Conservation (phyloP, 352 stramenopile species). For the Globisporangium yorkense region DNA sequence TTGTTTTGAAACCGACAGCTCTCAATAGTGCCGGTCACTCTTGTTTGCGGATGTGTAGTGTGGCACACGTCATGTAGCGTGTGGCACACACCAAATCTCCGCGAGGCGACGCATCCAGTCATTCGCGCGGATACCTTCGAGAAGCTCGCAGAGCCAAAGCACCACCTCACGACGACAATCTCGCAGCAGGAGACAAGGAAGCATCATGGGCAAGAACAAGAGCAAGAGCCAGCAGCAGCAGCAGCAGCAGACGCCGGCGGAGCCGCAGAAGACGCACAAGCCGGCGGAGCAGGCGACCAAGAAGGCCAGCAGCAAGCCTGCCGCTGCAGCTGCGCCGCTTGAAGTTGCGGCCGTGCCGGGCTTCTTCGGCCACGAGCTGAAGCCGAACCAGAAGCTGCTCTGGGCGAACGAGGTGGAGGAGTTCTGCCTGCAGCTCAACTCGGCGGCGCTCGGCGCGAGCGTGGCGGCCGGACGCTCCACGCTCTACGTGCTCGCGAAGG, state of each 20-base stretch:
- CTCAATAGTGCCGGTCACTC: background rate
- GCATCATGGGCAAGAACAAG: conserved; percentile 12
- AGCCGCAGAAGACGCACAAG: conserved; percentile 3
- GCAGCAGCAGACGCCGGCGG: background rate
- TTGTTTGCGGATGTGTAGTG: background rate
- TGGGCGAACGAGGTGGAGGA: conserved; percentile 73
- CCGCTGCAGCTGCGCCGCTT: conserved; percentile 1
- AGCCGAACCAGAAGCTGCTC: conserved; percentile 55
- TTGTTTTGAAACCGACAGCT: background rate
- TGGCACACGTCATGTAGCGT: background rate
- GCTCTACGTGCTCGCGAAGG: conserved; percentile 64
- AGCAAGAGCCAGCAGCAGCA: conserved; percentile 5
- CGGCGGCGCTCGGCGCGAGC: conserved; percentile 55
- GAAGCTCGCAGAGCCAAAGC: background rate
- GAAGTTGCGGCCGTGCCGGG: conserved; percentile 57
- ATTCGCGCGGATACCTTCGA: background rate
- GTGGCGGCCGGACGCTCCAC: conserved; percentile 58
- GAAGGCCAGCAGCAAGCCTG: conserved; percentile 2
- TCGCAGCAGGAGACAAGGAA: background rate
- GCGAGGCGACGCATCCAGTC: background rate
- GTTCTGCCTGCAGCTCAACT: conserved; percentile 72
- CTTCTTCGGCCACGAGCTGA: conserved; percentile 74
- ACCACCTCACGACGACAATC: background rate
- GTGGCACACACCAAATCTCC: background rate
- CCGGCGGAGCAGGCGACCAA: conserved; percentile 5